Evolutionary conservation across 768 basidiomycete species (phyloP).

Genomic region (Termitomyces sp.): DNA sequence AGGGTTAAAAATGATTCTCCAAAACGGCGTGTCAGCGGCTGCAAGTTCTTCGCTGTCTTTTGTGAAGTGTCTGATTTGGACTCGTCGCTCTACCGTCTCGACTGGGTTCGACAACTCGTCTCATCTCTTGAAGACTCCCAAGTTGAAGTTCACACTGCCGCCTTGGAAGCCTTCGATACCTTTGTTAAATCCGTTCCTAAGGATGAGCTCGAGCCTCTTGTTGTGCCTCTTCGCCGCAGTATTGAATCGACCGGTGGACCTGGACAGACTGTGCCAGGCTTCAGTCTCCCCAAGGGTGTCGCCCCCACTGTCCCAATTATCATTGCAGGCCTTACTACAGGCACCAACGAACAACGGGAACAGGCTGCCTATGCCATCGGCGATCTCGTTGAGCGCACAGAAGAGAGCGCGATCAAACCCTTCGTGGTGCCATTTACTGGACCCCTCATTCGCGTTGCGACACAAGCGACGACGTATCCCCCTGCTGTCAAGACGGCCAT

Average conservation of each 20-base stretch:
- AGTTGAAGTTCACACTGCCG: constrained; percentile 74
- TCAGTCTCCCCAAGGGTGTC: constrained; percentile 80
- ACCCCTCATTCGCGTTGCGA: constrained; percentile 92
- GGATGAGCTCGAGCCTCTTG: constrained; percentile 88
- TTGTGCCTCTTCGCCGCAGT: constrained; percentile 83
- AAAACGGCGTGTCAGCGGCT: constrained; percentile 72
- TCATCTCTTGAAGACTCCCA: constrained; percentile 77
- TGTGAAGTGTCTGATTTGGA: constrained; percentile 84
- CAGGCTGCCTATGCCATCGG: constrained; percentile 95
- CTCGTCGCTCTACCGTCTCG: constrained; percentile 79
- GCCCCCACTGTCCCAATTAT: constrained; percentile 83
- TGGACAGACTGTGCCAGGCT: constrained; percentile 78
- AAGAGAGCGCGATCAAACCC: constrained; percentile 82
- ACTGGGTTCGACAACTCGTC: constrained; percentile 92
- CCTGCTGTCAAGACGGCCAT: constrained; percentile 93
- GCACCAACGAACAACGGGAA: constrained; percentile 93
- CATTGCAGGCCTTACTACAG: constrained; percentile 89
- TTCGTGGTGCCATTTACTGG: constrained; percentile 96
- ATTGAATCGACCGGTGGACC: constrained; percentile 84
- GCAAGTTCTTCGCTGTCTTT: constrained; percentile 74
- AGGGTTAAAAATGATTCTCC: constrained; percentile 82
- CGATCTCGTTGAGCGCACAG: constrained; percentile 89
- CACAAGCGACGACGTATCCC: constrained; percentile 85
- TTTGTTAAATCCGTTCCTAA: constrained; percentile 91
- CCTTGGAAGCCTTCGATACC: constrained; percentile 78